Base-by-base conservation (phyloP, 169 alveolate species). In the Plasmodium coatneyi region DNA sequence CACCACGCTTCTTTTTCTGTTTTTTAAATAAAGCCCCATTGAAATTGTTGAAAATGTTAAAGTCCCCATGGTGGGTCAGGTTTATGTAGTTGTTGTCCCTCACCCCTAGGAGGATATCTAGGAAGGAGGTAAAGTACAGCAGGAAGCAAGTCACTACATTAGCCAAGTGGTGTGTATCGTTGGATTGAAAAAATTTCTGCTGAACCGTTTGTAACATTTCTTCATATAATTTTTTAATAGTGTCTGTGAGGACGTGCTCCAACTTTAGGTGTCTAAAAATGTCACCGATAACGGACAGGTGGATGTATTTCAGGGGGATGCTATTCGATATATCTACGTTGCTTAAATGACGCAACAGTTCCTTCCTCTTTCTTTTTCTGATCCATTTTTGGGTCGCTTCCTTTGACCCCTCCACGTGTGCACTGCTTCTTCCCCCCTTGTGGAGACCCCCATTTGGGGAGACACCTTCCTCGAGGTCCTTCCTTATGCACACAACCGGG, bases 221-320 rank as follows among this genome's bases (percentile, higher is more conserved):
- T 79, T 79, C 89, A 89, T 79, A 89, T 49, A 89, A 25, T 6
- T 78, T 79, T 70, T 78, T 79, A 36, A 89, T 19, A 39, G 81
- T 79, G 25, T 78, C 66, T 89, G 6, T 41, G 46, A 89, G 16
- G 19, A 89, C 66, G 71, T 79, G 89, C 46, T 89, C 79, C 49
- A 89, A 89, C 12, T 89, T 89, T 36, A 89, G 81, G 72, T 32
- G 22, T 41, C 49, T 78, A 79, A 89, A 89, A 3, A 89, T 89
- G 19, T 78, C 87, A 3, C 78, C 71, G 41, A 89, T 89, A 34
- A 89, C 80, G 32, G 83, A 89, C 43, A 89, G 71, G 81, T 89
- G 94, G 12, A 89, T 89, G 49, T 89, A 89, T 56, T 89, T 89
- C 82, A 89, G 19, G 46, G 94, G 94, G 12, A 89, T 72, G 10